Conservation (phyloP, 345 rosid species). For the Gossypium herbaceum region DNA sequence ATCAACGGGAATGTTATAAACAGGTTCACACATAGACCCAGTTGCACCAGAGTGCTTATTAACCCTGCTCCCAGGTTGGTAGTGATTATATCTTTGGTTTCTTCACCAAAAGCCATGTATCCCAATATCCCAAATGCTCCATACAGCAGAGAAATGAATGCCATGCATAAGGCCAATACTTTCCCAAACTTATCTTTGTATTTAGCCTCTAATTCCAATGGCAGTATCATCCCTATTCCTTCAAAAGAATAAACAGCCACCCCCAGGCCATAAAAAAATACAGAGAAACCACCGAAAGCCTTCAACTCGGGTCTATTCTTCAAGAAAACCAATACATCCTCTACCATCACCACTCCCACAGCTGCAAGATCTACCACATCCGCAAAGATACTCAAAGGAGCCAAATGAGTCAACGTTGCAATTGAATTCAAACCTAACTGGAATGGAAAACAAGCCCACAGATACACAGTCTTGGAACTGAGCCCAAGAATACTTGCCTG, state of each 20-base stretch:
- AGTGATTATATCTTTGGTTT: constrained; percentile 65
- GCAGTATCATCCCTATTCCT: constrained; percentile 71
- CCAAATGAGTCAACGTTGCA: constrained; percentile 59
- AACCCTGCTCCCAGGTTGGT: constrained; percentile 62
- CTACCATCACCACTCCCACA: constrained; percentile 55
- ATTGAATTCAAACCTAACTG: constrained; percentile 71
- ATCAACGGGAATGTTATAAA: constrained; percentile 68
- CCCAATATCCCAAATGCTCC: constrained; percentile 59
- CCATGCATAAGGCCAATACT: constrained; percentile 51
- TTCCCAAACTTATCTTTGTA: constrained; percentile 54
- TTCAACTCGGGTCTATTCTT: constrained; percentile 39
- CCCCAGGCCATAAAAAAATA: constrained; percentile 60
- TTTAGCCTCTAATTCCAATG: constrained; percentile 57
- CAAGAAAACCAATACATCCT: constrained; percentile 43
- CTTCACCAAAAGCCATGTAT: constrained; percentile 71
- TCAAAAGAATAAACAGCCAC: constrained; percentile 75
- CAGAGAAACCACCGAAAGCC: constrained; percentile 59
- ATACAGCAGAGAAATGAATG: constrained; percentile 46
- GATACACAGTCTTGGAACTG: constrained; percentile 44
- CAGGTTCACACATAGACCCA: constrained; percentile 59
- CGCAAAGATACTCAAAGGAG: constrained; percentile 79
- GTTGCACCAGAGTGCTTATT: constrained; percentile 51
- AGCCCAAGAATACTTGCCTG: constrained; percentile 38
- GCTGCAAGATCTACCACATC: constrained; percentile 70
- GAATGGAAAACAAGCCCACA: constrained; percentile 72